These are phyloP conservation scores for Cercospora nicotianae DNA, from an alignment of 2,329 filamentous ascomycete genomes.

Conservation along the genomic window DNA sequence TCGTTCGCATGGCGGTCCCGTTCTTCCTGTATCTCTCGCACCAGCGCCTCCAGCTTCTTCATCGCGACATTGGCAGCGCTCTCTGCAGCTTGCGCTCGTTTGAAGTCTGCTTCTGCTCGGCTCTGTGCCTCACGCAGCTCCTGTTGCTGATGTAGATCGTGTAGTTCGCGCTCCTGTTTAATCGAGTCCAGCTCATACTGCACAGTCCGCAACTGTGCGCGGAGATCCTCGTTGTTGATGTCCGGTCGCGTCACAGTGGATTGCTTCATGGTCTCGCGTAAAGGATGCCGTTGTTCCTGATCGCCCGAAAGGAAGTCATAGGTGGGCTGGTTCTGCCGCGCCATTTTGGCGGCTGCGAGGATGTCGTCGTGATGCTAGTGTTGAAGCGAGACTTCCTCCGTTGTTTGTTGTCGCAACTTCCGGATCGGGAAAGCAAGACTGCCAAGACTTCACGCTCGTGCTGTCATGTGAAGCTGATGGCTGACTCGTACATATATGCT, in stretches of 20 bases:
- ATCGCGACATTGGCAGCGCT: constrained; percentile 51
- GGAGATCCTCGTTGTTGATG: constrained; percentile 70
- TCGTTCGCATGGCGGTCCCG: constrained; percentile 58
- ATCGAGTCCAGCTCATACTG: constrained; percentile 84
- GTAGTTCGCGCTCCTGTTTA: constrained; percentile 83
- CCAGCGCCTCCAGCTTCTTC: constrained; percentile 56
- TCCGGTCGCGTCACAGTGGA: constrained; percentile 42
- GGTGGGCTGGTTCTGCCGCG: constrained; percentile 43
- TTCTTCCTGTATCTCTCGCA: constrained; percentile 55
- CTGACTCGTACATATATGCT: no score
- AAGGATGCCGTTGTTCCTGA: constrained; percentile 37
- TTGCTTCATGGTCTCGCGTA: constrained; percentile 48
- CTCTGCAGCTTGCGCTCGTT: constrained; percentile 60
- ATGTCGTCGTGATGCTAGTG: constrained; percentile 4
- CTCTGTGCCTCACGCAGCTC: constrained; percentile 78
- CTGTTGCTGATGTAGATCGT: constrained; percentile 74
- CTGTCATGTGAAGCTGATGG: neutral
- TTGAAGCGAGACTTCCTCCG: neutral
- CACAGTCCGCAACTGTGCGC: constrained; percentile 83
- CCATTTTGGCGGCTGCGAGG: constrained; percentile 24
- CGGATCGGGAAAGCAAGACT: neutral
- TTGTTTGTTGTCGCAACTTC: constrained; percentile 10
- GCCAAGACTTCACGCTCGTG: neutral
- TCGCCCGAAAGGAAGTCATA: constrained; percentile 53
- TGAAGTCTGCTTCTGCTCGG: constrained; percentile 83